These are phyloP conservation scores for Yamadazyma kanchanaburiensis DNA, from an alignment of 1,139 yeast species.

Conservation along the genomic window DNA sequence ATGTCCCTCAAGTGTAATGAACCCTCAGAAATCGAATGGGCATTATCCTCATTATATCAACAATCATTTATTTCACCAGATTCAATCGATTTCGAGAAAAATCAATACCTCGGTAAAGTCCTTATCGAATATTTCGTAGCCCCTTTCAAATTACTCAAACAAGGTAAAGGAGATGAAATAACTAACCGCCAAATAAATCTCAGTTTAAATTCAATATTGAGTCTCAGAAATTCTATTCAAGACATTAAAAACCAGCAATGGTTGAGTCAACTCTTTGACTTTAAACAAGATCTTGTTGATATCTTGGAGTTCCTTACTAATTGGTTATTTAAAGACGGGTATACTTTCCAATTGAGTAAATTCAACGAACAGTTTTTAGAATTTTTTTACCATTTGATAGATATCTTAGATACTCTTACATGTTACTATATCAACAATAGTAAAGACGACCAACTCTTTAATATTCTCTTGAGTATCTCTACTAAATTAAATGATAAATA, in stretches of 20 bases:
- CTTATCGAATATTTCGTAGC: conserved; percentile 42
- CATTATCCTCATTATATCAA: conserved; percentile 56
- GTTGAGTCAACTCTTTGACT: conserved; percentile 53
- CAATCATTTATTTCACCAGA: conserved; percentile 52
- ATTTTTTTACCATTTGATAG: conserved; percentile 66
- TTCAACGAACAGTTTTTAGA: conserved; percentile 51
- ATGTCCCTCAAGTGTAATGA: conserved; percentile 64
- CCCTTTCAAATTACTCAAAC: conserved; percentile 26
- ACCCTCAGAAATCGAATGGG: conserved; percentile 62
- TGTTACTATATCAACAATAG: conserved; percentile 77
- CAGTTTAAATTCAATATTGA: conserved; percentile 62
- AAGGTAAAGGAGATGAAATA: conserved; percentile 19
- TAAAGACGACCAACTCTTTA: conserved; percentile 59
- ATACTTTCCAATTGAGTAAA: conserved; percentile 17
- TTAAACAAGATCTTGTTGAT: conserved; percentile 44
- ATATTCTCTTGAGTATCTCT: conserved; percentile 46
- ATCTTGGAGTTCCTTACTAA: conserved; percentile 48
- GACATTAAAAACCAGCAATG: conserved; percentile 81
- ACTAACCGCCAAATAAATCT: conserved; percentile 34
- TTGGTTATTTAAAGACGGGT: conserved; percentile 28
- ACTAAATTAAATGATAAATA: conserved; percentile 52
- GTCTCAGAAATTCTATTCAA: conserved; percentile 77
- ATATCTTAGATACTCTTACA: conserved; percentile 79
- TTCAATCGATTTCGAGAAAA: conserved; percentile 44
- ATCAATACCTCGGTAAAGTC: conserved; percentile 48